These are phyloP conservation scores for Pelargonium myrrhifolium DNA, from an alignment of 441 rosid species.

Conservation along the genomic window DNA sequence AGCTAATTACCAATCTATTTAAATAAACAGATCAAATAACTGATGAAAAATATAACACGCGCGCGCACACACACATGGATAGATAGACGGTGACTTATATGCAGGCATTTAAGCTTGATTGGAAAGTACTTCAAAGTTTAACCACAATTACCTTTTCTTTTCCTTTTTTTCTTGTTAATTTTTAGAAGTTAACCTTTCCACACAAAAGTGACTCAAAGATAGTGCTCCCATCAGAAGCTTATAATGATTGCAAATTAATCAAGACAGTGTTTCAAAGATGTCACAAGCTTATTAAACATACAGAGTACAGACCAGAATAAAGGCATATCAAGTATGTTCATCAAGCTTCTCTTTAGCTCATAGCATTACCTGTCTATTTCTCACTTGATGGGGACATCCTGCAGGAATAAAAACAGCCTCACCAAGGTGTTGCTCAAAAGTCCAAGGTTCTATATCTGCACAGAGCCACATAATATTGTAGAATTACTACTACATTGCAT, in stretches of 20 bases:
- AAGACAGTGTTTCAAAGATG: background rate
- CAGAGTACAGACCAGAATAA: background rate
- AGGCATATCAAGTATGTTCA: background rate
- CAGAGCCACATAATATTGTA: constrained; percentile 5
- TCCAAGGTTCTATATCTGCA: constrained; percentile 87
- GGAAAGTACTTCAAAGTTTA: background rate
- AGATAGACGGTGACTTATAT: background rate
- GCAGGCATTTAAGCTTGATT: background rate
- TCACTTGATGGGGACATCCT: too few species aligned
- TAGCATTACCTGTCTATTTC: constrained; percentile 66
- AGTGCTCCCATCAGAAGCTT: background rate
- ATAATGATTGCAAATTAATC: background rate
- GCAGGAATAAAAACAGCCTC: too few species aligned
- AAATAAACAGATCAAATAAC: background rate
- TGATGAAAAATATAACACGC: background rate
- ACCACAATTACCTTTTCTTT: background rate
- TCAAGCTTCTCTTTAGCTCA: background rate
- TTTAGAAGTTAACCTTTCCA: background rate
- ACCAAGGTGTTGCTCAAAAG: constrained; percentile 78
- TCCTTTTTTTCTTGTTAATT: background rate
- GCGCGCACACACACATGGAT: background rate
- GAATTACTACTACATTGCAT: background rate
- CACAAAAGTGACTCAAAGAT: background rate
- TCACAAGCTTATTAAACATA: background rate
- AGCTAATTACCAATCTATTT: background rate